phyloP scores from a whole-genome alignment of 305 asterid genomes.

The Ilex paraguariensis region DNA sequence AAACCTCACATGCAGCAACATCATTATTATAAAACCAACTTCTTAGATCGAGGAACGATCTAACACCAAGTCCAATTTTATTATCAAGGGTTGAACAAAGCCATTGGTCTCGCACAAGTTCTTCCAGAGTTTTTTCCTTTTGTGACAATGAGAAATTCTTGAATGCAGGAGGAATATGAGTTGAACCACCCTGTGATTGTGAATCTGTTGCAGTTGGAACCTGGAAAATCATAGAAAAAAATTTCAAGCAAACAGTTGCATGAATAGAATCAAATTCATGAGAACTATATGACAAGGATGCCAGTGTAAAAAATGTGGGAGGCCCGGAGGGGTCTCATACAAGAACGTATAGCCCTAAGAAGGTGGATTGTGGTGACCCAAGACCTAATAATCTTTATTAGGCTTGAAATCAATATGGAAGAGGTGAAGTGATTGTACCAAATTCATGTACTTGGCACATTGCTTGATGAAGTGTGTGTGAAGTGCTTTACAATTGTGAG shows the following conservation, averaged over 20 bases:
- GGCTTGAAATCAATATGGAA: no score
- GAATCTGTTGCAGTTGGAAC: slow-evolving; percentile 38
- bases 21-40: slow-evolving; percentile 82
- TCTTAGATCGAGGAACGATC: slow-evolving; percentile 91
- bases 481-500: no score
- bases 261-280: slow-evolving; percentile 8
- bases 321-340: no score
- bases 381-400: no score
- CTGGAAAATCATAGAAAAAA: slow-evolving; percentile 27
- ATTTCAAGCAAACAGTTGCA: slow-evolving; percentile 13
- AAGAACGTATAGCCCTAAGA: no score
- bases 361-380: no score
- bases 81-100: slow-evolving; percentile 58
- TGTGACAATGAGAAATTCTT: slow-evolving; percentile 71
- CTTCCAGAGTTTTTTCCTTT: slow-evolving; percentile 78
- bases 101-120: slow-evolving; percentile 71
- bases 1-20: slow-evolving; percentile 76
- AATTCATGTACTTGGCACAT: no score
- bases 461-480: no score
- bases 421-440: no score
- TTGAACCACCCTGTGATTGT: slow-evolving; percentile 44
- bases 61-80: slow-evolving; percentile 70
- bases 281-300: no score
- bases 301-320: no score
- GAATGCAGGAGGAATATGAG: slow-evolving; percentile 66